Evolutionary conservation across 1,284 basidiomycete genomes (phyloP).

Genomic region (Sanghuangporus baumii): DNA sequence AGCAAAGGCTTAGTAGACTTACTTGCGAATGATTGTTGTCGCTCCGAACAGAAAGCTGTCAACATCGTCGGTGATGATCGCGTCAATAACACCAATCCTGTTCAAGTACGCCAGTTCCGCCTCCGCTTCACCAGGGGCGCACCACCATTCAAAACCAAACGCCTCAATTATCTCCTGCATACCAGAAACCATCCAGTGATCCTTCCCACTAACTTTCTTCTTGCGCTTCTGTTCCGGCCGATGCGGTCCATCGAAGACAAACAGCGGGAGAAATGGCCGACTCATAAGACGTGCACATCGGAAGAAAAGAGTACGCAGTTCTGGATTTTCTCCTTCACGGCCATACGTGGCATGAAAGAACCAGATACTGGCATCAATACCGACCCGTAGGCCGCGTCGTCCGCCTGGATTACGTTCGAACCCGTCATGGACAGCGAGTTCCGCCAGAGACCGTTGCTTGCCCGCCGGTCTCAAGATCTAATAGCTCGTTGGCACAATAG

Average conservation of each 20-base stretch:
- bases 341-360: slow-evolving; percentile 75
- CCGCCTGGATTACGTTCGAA: slow-evolving; percentile 56
- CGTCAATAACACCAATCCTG: slow-evolving; percentile 78
- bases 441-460: slow-evolving; percentile 57
- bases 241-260: slow-evolving; percentile 91
- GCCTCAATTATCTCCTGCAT: slow-evolving; percentile 83
- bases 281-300: slow-evolving; percentile 69
- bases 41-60: slow-evolving; percentile 93
- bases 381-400: slow-evolving; percentile 62
- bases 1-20: slow-evolving; percentile 21
- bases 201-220: slow-evolving; percentile 57
- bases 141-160: slow-evolving; percentile 85
- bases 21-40: slow-evolving; percentile 74
- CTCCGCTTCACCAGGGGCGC: slow-evolving; percentile 93
- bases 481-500: not conserved
- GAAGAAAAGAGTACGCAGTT: slow-evolving; percentile 71
- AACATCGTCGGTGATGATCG: slow-evolving; percentile 88
- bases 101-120: slow-evolving; percentile 92
- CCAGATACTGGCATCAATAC: slow-evolving; percentile 80
- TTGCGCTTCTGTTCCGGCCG: slow-evolving; percentile 82
- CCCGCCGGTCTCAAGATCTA: slow-evolving; percentile 63
- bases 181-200: slow-evolving; percentile 56
- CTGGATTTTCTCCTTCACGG: slow-evolving; percentile 73
- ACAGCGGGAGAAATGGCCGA: slow-evolving; percentile 80
- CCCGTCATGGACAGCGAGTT: slow-evolving; percentile 63